These are phyloP conservation scores for Phytopythium kandeliae DNA, from an alignment of 352 stramenopile species.

Conservation along the genomic window DNA sequence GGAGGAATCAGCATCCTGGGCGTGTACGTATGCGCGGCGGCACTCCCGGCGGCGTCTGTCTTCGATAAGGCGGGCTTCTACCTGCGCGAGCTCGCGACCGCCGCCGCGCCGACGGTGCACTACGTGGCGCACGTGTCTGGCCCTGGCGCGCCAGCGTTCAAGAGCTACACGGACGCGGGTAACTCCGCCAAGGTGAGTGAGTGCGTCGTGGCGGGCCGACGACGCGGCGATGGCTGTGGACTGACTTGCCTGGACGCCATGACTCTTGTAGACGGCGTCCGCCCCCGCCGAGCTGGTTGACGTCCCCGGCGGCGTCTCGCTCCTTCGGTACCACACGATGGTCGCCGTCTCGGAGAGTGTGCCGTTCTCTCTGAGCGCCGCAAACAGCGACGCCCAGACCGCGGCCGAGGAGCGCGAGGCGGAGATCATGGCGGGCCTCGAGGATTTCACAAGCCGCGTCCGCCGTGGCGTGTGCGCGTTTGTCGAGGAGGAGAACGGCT, in stretches of 20 bases:
- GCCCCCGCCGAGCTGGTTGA: background rate
- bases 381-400: background rate
- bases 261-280: background rate
- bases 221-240: too few relatives aligned
- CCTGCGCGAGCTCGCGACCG: slow-evolving; percentile 37
- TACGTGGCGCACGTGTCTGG: slow-evolving; percentile 40
- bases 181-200: slow-evolving; percentile 2
- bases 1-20: slow-evolving; percentile 48
- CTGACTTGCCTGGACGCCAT: too few relatives aligned
- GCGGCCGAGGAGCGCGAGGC: slow-evolving; percentile 31
- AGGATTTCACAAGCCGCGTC: slow-evolving; percentile 38
- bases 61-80: slow-evolving; percentile 41
- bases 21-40: slow-evolving; percentile 34
- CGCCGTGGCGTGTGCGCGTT: slow-evolving; percentile 26
- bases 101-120: slow-evolving; percentile 19
- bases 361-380: slow-evolving; percentile 12
- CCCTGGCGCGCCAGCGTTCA: slow-evolving; percentile 10
- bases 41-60: slow-evolving; percentile 22
- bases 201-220: too few relatives aligned
- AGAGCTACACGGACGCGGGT: slow-evolving; percentile 7
- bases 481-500: slow-evolving; percentile 12
- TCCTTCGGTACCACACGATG: slow-evolving; percentile 30
- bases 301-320: slow-evolving; percentile 6
- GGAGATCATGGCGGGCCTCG: slow-evolving; percentile 41
- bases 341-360: slow-evolving; percentile 44